These are phyloP conservation scores for Hortiboletus flavorubellus DNA, from an alignment of 768 basidiomycete genomes.

Conservation along the genomic window DNA sequence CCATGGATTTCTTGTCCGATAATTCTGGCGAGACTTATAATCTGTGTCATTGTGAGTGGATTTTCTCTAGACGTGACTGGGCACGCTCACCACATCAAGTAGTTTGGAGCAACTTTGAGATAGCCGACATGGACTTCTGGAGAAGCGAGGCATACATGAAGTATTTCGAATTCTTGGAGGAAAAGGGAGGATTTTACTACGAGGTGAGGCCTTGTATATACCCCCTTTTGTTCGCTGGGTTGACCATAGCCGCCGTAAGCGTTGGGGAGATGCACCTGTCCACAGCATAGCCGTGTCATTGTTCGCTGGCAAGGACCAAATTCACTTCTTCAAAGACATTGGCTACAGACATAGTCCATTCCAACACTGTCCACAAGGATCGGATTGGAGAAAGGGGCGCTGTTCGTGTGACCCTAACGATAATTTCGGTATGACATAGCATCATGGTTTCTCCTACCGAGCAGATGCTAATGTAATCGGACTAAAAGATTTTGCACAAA, in stretches of 20 bases:
- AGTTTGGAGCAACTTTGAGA: slow-evolving; percentile 97
- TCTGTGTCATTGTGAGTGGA: slow-evolving; percentile 54
- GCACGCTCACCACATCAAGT: background rate
- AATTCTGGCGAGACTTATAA: slow-evolving; percentile 65
- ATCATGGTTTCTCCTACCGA: background rate
- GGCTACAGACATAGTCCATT: slow-evolving; percentile 93
- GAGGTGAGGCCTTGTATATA: slow-evolving; percentile 44
- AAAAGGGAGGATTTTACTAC: slow-evolving; percentile 84
- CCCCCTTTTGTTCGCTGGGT: background rate
- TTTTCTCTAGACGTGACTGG: background rate
- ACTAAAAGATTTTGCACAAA: slow-evolving; percentile 22
- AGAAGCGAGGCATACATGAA: slow-evolving; percentile 75
- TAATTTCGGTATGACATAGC: slow-evolving; percentile 59
- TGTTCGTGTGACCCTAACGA: slow-evolving; percentile 81
- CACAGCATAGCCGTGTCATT: slow-evolving; percentile 90
- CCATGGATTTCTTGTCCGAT: slow-evolving; percentile 62
- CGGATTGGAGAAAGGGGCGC: slow-evolving; percentile 69
- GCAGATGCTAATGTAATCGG: slow-evolving; percentile 4
- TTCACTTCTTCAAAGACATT: slow-evolving; percentile 95
- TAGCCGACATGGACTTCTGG: slow-evolving; percentile 83
- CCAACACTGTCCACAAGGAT: slow-evolving; percentile 86
- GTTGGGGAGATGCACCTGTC: slow-evolving; percentile 94
- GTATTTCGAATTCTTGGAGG: slow-evolving; percentile 81
- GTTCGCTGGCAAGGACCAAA: slow-evolving; percentile 82
- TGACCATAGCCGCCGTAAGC: slow-evolving; percentile 37